Conservation (phyloP, 345 rosid species). For the Bruguiera sexangula region DNA sequence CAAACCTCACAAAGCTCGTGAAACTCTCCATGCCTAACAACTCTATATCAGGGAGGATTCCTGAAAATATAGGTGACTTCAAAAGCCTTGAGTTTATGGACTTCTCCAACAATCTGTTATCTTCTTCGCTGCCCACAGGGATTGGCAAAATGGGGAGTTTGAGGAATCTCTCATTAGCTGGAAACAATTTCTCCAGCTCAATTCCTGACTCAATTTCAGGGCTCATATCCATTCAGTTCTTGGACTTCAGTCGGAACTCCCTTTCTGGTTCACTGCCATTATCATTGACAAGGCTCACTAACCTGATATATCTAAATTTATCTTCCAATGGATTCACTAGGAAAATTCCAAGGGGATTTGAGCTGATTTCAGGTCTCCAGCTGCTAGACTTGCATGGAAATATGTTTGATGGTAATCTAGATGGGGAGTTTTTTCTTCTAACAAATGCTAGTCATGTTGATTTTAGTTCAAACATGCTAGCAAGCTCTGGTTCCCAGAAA, state of each 20-base stretch:
- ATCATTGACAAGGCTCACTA: constrained; percentile 57
- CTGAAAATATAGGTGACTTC: constrained; percentile 59
- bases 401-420: constrained; percentile 69
- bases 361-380: constrained; percentile 54
- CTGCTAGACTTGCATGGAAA: constrained; percentile 85
- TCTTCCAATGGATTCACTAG: constrained; percentile 64
- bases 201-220: constrained; percentile 69
- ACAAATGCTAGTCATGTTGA: constrained; percentile 80
- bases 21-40: constrained; percentile 89
- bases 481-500: constrained; percentile 56
- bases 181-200: constrained; percentile 86
- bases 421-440: constrained; percentile 71
- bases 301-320: constrained; percentile 58
- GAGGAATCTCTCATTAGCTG: constrained; percentile 70
- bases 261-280: constrained; percentile 70
- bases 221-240: constrained; percentile 61
- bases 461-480: constrained; percentile 68
- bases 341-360: constrained; percentile 76
- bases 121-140: constrained; percentile 52
- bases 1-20: constrained; percentile 82
- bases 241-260: constrained; percentile 84
- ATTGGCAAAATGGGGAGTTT: constrained; percentile 65
- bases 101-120: constrained; percentile 72
- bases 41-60: constrained; percentile 67
- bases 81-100: constrained; percentile 74